Evolutionary conservation across 202 grass and related monocot genomes (phyloP), one percentile per base, ranked within the genome.

Genomic region (Dendrocalamus latiflorus): DNA sequence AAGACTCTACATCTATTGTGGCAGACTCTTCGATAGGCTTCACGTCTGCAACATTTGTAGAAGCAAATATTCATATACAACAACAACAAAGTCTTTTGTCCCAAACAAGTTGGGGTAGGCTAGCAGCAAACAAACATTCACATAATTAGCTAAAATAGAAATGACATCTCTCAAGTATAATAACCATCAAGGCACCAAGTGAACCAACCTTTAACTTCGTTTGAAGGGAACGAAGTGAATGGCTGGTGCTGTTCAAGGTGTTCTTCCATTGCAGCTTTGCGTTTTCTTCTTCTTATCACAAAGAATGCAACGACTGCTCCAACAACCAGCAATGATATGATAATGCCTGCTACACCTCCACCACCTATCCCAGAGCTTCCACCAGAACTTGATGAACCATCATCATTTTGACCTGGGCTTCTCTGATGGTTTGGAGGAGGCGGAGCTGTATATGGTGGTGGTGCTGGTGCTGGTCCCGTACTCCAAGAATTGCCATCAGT

Each of bases 401-500:
- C 74, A 45, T 83, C 88, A 8, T 15, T 59, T 48, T 73, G 85
- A 16, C 84, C 85, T 77, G 92, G 92, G 68, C 87, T 93, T 75
- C 83, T 93, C 74, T 51, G 74, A 61, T 73, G 86, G 57, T 85
- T 75, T 5, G 92, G 81, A 8, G 50, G 92, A 68, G 94, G 94
- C 50, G 90, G 89, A 69, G 91, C 86, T 16, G 88, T 90, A 80
- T 88, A 94, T n/a, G 94, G 94, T 73, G 94, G 94, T 28, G 94
- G 90, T 43, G 95, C 90, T 21, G 95, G 95, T 88, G 90, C 90
- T 61, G 90, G 88, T 17, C 88, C 82, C 5, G 95, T 86, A 87
- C 84, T 98, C 95, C 95, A 98, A 28, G 92, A 91, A 81, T 98
- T 98, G 57, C 90, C 90, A 72, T 89, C 85, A 3, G 86, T 98